A percentile compares a stretch with the other conserved stretches of the same genome.
Evolutionary conservation across 208 protist species (phyloP).

Genomic region (Trypanosoma lewisi): DNA sequence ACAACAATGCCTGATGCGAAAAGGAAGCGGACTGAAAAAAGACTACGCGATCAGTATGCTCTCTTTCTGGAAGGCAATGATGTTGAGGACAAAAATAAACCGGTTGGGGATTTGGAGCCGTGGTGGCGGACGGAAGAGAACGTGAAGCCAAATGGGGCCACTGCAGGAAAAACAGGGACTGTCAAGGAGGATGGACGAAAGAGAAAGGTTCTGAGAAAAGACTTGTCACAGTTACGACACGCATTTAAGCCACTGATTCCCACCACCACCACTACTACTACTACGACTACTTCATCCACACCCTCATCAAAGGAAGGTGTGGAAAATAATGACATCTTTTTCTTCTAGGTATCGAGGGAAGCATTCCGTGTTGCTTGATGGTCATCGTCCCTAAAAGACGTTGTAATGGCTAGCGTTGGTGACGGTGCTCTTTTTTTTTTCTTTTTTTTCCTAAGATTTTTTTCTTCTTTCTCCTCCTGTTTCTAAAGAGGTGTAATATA

Average conservation of each 20-base stretch:
- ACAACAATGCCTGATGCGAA: not conserved
- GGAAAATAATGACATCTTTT: not conserved
- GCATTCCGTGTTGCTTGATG: not conserved
- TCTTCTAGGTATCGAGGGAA: not conserved
- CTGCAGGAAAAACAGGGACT: not conserved
- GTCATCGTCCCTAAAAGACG: not conserved
- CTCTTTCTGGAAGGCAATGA: not conserved
- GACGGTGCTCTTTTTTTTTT: not conserved
- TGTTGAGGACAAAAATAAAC: not conserved
- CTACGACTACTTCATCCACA: no score
- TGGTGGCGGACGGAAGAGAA: conserved; percentile 2
- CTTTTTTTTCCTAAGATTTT: not conserved
- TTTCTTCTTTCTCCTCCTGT: not conserved
- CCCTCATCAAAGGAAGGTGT: not conserved
- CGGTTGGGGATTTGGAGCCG: not conserved
- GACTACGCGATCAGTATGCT: not conserved
- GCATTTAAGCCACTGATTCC: not conserved
- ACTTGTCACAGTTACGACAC: not conserved
- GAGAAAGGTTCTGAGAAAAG: not conserved
- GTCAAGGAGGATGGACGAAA: not conserved
- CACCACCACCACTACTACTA: no score
- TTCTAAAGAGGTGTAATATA: not conserved
- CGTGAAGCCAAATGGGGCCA: not conserved
- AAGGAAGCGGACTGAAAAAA: not conserved
- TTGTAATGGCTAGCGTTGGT: not conserved